Base-by-base conservation (phyloP, 345 rosid species). In the Reutealis trisperma region DNA sequence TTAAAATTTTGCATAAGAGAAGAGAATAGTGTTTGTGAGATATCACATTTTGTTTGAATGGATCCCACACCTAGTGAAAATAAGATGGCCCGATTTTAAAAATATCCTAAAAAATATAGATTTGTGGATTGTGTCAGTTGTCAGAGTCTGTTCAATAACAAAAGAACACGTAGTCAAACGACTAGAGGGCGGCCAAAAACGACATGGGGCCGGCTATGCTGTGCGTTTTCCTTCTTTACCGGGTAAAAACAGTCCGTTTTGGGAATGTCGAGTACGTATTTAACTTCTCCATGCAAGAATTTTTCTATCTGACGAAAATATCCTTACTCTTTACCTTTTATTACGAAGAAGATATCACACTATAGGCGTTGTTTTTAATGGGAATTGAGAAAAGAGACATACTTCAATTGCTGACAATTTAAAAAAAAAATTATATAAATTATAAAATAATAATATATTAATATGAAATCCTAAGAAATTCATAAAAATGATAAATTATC, bases 201-300 rank as follows among this genome's bases (percentile, higher is more conserved):
- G 83, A 84, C 82, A 8, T 11, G 30, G 21, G 19, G 78, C 84
- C 80, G 79, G 78, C 83, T 47, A 5, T 6, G 21, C 64, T 32
- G 9, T 3, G 21, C 15, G 21, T 47, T 25, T 32, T 19, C 8
- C 44, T 30, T 7, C 55, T 55, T 16, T n/a, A 59, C 34, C 24
- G 2, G n/a, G 41, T 71, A 42, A 52, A 74, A 71, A 30, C 42
- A 22, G 34, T 67, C 80, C 27, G 51, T 6, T 69, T 47, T 49
- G 16, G 54, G 85, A 73, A 76, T 79, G n/a, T 10, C n/a, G 24
- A 25, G 66, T 41, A n/a, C 77, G 78, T 73, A 57, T 72, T 67
- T 37, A 34, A 41, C 70, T 13, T 42, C 16, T 58, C 51, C 5
- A 32, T 22, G 2, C 34, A 49, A 14, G 3, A 6, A 16, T 1